These are phyloP conservation scores for Pleurotus salmoneostramineus DNA, from an alignment of 768 basidiomycete species.

Conservation along the genomic window DNA sequence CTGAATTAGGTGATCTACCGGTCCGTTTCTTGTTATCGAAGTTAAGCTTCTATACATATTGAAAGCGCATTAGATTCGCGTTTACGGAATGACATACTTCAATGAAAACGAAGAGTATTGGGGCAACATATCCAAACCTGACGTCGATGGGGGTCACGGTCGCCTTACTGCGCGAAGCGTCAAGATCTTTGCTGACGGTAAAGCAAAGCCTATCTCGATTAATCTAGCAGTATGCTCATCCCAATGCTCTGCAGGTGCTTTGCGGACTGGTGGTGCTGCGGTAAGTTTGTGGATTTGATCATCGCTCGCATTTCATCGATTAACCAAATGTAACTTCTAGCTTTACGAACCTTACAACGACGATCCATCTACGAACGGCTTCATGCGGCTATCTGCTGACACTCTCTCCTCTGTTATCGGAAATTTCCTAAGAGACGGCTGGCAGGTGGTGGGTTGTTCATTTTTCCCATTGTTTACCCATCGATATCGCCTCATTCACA, in stretches of 20 bases:
- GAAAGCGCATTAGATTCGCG: constrained; percentile 49
- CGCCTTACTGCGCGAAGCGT: constrained; percentile 70
- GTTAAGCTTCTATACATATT: not conserved
- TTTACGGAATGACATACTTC: constrained; percentile 76
- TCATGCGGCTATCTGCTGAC: constrained; percentile 68
- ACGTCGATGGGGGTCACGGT: constrained; percentile 55
- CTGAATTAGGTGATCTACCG: constrained; percentile 55
- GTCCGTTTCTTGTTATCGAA: constrained; percentile 26
- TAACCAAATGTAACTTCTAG: constrained; percentile 25
- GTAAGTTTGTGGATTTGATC: constrained; percentile 29
- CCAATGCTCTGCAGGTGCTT: constrained; percentile 50
- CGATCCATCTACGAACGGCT: constrained; percentile 69
- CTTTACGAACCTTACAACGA: constrained; percentile 82
- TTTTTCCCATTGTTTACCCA: not conserved
- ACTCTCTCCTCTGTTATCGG: constrained; percentile 61
- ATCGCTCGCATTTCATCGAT: not conserved
- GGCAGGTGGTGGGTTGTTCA: constrained; percentile 75
- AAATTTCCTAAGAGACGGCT: constrained; percentile 72
- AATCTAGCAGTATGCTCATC: constrained; percentile 12
- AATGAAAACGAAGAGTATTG: constrained; percentile 67
- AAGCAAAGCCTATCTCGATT: not conserved
- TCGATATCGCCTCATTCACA: not conserved
- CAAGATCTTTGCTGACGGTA: constrained; percentile 76
- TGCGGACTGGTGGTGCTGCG: constrained; percentile 89
- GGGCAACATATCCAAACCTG: constrained; percentile 57